Evolutionary conservation across 345 rosid species (phyloP).

Genomic region (Acer campestre): DNA sequence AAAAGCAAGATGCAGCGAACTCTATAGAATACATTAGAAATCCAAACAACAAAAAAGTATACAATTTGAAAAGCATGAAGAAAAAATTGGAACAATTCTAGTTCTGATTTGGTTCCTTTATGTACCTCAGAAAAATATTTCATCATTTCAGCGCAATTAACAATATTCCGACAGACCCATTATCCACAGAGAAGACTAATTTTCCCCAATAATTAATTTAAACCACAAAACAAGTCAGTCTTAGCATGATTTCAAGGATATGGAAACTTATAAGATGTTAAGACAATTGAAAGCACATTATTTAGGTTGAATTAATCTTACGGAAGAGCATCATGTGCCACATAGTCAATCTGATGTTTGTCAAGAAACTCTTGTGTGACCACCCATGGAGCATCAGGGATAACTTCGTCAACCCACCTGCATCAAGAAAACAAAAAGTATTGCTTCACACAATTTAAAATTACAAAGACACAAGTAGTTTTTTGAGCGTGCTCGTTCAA

Average conservation of each 20-base stretch:
- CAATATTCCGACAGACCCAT: not conserved
- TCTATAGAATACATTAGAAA: not conserved
- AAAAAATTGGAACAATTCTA: not conserved
- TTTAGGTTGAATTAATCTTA: conserved; percentile 32
- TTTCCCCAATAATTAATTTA: not conserved
- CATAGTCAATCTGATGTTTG: conserved; percentile 62
- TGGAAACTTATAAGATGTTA: not conserved
- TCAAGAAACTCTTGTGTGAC: conserved; percentile 60
- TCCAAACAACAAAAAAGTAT: not conserved
- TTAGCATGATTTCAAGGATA: not conserved
- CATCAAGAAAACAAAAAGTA: conserved; percentile 14
- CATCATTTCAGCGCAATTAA: not conserved
- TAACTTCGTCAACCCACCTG: conserved; percentile 83
- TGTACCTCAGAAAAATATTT: not conserved
- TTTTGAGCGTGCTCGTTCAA: not conserved
- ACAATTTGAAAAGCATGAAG: not conserved
- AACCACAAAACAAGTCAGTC: not conserved
- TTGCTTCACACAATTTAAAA: not conserved
- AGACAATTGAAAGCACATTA: not conserved
- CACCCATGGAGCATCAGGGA: conserved; percentile 83
- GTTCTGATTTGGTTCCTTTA: not conserved
- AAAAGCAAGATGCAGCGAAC: not conserved
- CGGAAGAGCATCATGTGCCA: conserved; percentile 76
- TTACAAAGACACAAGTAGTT: not conserved
- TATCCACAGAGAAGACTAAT: not conserved